Base-by-base conservation (phyloP, 1,139 yeast species). In the Ogataea hybrid region DNA sequence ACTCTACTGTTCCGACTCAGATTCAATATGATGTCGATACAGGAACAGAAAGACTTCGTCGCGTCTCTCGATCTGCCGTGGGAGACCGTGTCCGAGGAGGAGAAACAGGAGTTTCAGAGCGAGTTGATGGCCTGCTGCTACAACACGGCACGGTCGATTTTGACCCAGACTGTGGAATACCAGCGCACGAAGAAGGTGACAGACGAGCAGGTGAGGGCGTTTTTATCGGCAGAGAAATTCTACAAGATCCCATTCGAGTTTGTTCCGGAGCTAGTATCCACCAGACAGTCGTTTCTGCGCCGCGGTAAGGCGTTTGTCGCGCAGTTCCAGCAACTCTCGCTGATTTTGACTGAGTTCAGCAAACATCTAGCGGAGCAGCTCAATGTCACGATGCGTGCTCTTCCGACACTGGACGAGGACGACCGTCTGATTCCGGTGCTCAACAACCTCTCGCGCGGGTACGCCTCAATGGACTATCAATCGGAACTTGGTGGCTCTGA, bases 321-420 rank as follows among this genome's bases (percentile, higher is more conserved):
- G 5, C 80, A 86, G 33, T 77, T 85, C 41, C 78, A 84, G 58
- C 97, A 89, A 61, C 68, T 84, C 49, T 80, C 80, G 43, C 68
- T 92, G 33, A 56, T 70, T 4, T 70, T 82, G 0, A 70, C 68
- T 32, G 96, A 88, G 60, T 90, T 83, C 59, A 69, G 78, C 39
- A 71, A 70, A 12, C 68, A 68, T 41, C 70, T 94, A 38, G 61
- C 63, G 4, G 61, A 66, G 8, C 78, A 80, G 28, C 69, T 92
- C 47, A 64, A 81, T 17, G 68, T 72, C 44, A 87, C 97, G 0
- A 84, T 88, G 54, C 85, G 84, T 54, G 75, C 85, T 18, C 67
- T 90, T 41, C 95, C 97, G 3, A 72, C 94, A 15, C 68, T 92
- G 42, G 96, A 89, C 57, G 97, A 92, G 65, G 97, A 90, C 58